These are phyloP conservation scores for Actinomortierella wolfii DNA, from an alignment of 371 early-diverging fungal genomes.

Conservation along the genomic window DNA sequence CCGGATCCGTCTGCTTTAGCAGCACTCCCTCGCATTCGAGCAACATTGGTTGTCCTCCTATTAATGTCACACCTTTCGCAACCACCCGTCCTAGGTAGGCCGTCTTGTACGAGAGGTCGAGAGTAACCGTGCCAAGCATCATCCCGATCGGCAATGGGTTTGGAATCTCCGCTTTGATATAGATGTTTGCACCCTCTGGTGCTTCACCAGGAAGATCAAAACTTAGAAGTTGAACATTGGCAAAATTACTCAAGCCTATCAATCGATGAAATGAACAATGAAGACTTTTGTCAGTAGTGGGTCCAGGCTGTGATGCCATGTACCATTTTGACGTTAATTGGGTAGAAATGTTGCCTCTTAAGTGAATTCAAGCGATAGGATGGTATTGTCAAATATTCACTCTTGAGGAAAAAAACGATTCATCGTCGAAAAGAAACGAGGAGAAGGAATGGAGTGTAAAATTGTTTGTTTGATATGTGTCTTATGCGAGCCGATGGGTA, in stretches of 20 bases:
- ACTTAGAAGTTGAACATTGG: slow-evolving; percentile 20
- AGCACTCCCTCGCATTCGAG: slow-evolving; percentile 19
- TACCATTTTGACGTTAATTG: too few relatives aligned
- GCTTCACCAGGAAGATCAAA: slow-evolving; percentile 38
- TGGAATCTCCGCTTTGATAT: slow-evolving; percentile 24
- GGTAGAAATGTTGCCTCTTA: too few relatives aligned
- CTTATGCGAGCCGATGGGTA: too few relatives aligned
- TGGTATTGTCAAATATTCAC: too few relatives aligned
- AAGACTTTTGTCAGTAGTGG: too few relatives aligned
- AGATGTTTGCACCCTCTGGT: slow-evolving; percentile 18
- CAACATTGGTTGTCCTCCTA: slow-evolving; percentile 18
- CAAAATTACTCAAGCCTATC: slow-evolving; percentile 31
- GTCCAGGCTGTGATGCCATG: too few relatives aligned
- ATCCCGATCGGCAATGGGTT: slow-evolving; percentile 38
- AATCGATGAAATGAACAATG: too few relatives aligned
- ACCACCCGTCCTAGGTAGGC: slow-evolving; percentile 28
- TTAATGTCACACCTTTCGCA: slow-evolving; percentile 14
- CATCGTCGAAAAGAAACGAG: too few relatives aligned
- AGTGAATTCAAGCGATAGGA: too few relatives aligned
- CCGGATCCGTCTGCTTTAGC: slow-evolving; percentile 13
- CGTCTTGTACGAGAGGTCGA: slow-evolving; percentile 25
- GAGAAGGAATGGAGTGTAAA: too few relatives aligned
- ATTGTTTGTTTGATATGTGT: too few relatives aligned
- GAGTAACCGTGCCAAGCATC: slow-evolving; percentile 21
- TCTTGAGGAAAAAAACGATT: too few relatives aligned